Evolutionary conservation across 2,329 filamentous ascomycete species (phyloP), one percentile per base, ranked within the genome.

Genomic region (Erysiphe pisi): DNA sequence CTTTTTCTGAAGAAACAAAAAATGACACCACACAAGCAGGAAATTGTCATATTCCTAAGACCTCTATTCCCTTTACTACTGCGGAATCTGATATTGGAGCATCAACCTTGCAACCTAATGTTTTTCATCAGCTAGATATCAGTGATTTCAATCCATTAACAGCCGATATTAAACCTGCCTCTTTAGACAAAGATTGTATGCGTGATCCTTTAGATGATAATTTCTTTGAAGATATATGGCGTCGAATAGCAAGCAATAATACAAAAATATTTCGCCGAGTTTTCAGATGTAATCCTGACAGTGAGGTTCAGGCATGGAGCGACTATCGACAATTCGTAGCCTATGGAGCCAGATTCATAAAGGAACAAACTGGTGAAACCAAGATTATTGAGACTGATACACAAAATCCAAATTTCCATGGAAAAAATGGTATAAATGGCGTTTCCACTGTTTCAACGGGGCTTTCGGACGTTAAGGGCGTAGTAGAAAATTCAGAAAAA

Each of bases 211-310:
- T 99, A 61, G 90, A 90, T 77, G 87, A 93, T 76, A 85, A 87
- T 0, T 99, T 99, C 83, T 92, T 93, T 82, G 88, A 95, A 70
- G 92, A 97, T 78, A 89, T 93, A 1, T 99, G 96, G 96, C 90
- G 91, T 79, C 87, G 89, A 25, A 89, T 93, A 76, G 95, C 95
- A 0, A 89, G 91, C 79, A 98, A 98, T 84, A 99, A 99, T 82
- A 99, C 95, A 3, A 94, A 93, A 82, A 87, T 99, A 73, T 99
- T 92, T 84, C 91, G 95, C 47, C 89, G 91, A 78, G 94, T 99
- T 12, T 99, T 99, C 85, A 90, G 94, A 71, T 97, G 94, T 83
- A 96, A 97, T 92, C 95, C 95, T 0, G 95, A 99, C 82, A 97
- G 90, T 76, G 93, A 97, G 81, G 95, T 97, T 40, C 90, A 89